phyloP scores from a whole-genome alignment of 495 filamentous ascomycete genomes.

The Penicillium verhagenii region DNA sequence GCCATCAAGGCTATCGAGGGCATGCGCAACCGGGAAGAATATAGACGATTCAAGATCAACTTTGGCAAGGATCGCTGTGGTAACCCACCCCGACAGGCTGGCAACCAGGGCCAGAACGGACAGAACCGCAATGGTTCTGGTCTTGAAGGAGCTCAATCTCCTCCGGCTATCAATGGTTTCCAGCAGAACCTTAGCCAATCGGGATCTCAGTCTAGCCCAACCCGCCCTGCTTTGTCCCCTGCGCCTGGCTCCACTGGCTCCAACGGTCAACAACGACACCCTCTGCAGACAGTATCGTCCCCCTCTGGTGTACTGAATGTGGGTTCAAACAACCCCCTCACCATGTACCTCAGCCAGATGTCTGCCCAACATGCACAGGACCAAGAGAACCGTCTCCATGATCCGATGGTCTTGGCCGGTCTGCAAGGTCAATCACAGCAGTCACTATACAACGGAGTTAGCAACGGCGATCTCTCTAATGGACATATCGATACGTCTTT shows the following conservation, averaged over 20 bases:
- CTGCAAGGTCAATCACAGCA: slow-evolving; percentile 68
- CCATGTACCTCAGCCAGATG: slow-evolving; percentile 89
- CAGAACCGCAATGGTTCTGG: slow-evolving; percentile 55
- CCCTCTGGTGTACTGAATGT: slow-evolving; percentile 74
- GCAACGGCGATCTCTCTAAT: slow-evolving; percentile 56
- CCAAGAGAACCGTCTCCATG: slow-evolving; percentile 51
- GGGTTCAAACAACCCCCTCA: slow-evolving; percentile 81
- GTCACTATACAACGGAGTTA: slow-evolving; percentile 48
- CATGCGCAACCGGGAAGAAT: slow-evolving; percentile 89
- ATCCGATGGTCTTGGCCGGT: slow-evolving; percentile 48
- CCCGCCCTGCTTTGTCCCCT: slow-evolving; percentile 55
- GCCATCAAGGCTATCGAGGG: slow-evolving; percentile 99
- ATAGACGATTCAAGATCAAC: slow-evolving; percentile 98
- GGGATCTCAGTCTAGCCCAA: slow-evolving; percentile 69
- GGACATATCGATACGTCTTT: slow-evolving; percentile 48
- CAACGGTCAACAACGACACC: slow-evolving; percentile 49
- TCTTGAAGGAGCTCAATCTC: slow-evolving; percentile 65
- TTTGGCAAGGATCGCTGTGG: slow-evolving; percentile 98
- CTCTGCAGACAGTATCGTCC: slow-evolving; percentile 53
- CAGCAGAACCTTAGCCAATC: slow-evolving; percentile 53
- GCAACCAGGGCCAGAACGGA: slow-evolving; percentile 40
- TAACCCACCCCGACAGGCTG: slow-evolving; percentile 87
- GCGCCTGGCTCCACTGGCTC: slow-evolving; percentile 57
- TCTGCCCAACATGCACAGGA: slow-evolving; percentile 72
- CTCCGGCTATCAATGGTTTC: slow-evolving; percentile 48